These are phyloP conservation scores for Zanthoxylum bungeanum DNA, from an alignment of 345 rosid species.

Conservation along the genomic window DNA sequence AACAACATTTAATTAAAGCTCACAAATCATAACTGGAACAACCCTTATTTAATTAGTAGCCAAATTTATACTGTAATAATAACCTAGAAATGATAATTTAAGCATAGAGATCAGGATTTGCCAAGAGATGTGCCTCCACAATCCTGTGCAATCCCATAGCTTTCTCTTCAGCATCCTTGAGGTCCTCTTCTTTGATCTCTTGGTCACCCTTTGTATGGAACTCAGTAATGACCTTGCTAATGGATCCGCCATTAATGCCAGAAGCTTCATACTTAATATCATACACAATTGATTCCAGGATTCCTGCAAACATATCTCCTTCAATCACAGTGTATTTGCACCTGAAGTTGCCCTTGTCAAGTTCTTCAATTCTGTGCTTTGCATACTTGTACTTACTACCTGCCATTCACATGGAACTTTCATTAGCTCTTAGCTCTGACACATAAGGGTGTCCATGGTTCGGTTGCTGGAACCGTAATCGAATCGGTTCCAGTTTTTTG, in stretches of 20 bases:
- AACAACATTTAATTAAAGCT: too few relatives aligned
- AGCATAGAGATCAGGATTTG: conserved; percentile 37
- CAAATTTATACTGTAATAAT: too few relatives aligned
- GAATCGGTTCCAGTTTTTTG: too few relatives aligned
- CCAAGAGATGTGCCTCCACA: conserved; percentile 36
- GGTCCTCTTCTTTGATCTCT: conserved; percentile 18
- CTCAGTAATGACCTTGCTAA: neutral
- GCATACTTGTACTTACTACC: conserved; percentile 18
- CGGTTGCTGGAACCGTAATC: too few relatives aligned
- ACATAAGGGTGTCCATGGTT: too few relatives aligned
- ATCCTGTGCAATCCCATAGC: conserved; percentile 23
- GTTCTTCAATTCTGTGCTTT: conserved; percentile 31
- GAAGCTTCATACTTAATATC: conserved; percentile 19
- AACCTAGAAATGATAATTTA: neutral
- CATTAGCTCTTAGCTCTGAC: too few relatives aligned
- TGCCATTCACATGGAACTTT: neutral
- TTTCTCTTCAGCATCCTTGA: conserved; percentile 27
- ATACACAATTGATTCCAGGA: conserved; percentile 16
- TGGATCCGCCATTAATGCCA: conserved; percentile 5
- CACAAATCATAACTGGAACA: too few relatives aligned
- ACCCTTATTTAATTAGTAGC: too few relatives aligned
- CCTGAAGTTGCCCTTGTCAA: conserved; percentile 29
- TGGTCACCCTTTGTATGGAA: neutral
- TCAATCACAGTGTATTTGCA: conserved; percentile 31
- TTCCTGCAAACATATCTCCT: conserved; percentile 17